Conservation (phyloP, 2,329 filamentous ascomycete genomes). For the Pseudogymnoascus sp. region DNA sequence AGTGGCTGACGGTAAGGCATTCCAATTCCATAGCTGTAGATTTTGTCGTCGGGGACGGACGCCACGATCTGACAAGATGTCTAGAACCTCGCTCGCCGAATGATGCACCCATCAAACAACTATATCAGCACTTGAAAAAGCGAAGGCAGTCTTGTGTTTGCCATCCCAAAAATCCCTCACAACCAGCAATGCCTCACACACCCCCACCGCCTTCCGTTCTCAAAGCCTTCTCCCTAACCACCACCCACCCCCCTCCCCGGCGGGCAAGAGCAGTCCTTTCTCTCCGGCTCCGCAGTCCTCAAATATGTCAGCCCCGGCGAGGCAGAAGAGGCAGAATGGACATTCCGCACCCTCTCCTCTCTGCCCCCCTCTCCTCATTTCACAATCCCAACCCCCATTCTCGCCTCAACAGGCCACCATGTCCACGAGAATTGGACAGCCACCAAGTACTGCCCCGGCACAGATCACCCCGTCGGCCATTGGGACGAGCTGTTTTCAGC, state of each 20-base stretch:
- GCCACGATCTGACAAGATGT: background rate
- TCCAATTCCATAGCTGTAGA: background rate
- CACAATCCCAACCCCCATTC: background rate
- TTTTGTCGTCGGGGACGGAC: background rate
- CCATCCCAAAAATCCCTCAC: background rate
- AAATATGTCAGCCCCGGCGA: background rate
- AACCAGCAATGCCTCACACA: background rate
- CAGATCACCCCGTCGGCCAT: constrained; percentile 32
- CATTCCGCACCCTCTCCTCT: background rate
- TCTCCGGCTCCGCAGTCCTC: background rate
- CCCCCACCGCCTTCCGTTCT: background rate
- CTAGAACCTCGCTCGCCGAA: background rate
- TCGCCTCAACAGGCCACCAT: background rate
- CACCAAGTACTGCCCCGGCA: constrained; percentile 42
- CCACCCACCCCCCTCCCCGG: background rate
- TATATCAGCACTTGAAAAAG: background rate
- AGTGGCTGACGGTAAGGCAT: background rate
- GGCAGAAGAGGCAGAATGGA: background rate
- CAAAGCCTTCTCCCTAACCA: background rate
- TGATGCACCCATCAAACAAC: background rate
- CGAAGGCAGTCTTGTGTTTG: background rate
- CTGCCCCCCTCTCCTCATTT: background rate
- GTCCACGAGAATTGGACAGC: too few relatives aligned
- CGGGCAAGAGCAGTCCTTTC: background rate
- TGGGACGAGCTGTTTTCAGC: too few relatives aligned